Conservation (phyloP, 495 filamentous ascomycete species). For the Parachaetomium inaequale region DNA sequence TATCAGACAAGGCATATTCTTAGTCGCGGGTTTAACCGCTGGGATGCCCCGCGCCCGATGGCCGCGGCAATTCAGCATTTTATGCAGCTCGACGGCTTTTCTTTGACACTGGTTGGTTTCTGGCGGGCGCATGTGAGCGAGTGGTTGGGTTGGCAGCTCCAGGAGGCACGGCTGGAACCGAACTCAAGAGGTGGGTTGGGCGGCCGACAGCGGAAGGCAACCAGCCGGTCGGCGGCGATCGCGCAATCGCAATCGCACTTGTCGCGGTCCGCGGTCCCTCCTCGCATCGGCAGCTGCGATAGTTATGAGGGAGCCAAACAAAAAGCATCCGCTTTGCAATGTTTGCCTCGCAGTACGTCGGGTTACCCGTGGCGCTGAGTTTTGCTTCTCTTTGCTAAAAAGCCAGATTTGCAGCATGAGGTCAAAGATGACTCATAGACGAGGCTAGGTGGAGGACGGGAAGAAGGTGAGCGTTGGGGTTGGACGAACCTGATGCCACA, state of each 20-base stretch:
- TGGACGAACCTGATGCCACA: slow-evolving; percentile 19
- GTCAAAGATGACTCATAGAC: slow-evolving; percentile 25
- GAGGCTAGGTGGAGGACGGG: slow-evolving; percentile 20
- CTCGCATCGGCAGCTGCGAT: neutral
- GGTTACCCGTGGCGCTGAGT: neutral
- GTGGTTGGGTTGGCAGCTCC: neutral
- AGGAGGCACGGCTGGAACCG: neutral
- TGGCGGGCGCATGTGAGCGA: neutral
- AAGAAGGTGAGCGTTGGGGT: slow-evolving; percentile 15
- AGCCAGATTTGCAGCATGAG: slow-evolving; percentile 6
- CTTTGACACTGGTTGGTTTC: neutral
- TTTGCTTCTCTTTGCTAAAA: neutral
- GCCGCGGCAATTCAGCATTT: slow-evolving; percentile 20
- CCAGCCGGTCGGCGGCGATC: neutral
- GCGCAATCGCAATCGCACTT: neutral
- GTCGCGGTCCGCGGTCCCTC: neutral
- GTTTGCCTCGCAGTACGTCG: too few species aligned
- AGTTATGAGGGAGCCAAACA: neutral
- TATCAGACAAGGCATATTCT: neutral
- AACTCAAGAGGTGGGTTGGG: neutral
- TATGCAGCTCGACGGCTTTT: slow-evolving; percentile 19
- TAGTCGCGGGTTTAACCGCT: slow-evolving; percentile 1
- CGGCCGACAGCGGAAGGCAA: neutral
- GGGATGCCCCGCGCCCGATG: slow-evolving; percentile 13
- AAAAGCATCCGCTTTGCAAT: too few species aligned